Evolutionary conservation across 1,139 yeast species (phyloP).

Genomic region (Kurtzmaniella quercitrusa): DNA sequence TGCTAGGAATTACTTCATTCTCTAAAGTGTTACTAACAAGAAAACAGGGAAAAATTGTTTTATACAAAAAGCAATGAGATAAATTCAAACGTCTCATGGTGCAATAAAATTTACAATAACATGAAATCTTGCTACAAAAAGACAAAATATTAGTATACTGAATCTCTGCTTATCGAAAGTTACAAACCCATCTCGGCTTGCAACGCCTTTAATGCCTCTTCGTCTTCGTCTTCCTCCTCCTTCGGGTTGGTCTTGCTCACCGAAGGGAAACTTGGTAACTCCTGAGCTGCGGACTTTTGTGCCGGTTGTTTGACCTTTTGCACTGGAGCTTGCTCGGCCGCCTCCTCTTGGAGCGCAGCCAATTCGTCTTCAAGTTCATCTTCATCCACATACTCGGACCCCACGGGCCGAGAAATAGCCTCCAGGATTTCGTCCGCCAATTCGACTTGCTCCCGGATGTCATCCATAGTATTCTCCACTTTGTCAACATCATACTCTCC

Average conservation of each 20-base stretch:
- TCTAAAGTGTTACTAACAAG: no score
- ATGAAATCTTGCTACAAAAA: no score
- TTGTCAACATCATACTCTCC: slow-evolving; percentile 94
- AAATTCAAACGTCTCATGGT: no score
- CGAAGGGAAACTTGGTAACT: slow-evolving; percentile 48
- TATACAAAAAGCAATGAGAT: no score
- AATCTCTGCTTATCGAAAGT: slow-evolving; percentile 7
- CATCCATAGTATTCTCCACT: slow-evolving; percentile 98
- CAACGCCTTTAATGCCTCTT: slow-evolving; percentile 81
- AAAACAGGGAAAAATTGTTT: no score
- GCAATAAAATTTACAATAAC: no score
- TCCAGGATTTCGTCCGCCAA: slow-evolving; percentile 93
- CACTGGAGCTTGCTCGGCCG: slow-evolving; percentile 33
- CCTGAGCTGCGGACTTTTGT: slow-evolving; percentile 16
- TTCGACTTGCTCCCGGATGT: slow-evolving; percentile 93
- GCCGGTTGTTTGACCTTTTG: slow-evolving; percentile 16
- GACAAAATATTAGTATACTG: slow-evolving; percentile 1
- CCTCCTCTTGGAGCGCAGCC: slow-evolving; percentile 84
- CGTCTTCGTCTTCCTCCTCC: slow-evolving; percentile 64
- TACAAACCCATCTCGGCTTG: slow-evolving; percentile 95
- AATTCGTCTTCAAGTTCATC: slow-evolving; percentile 89
- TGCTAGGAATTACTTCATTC: no score
- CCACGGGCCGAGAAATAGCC: slow-evolving; percentile 90
- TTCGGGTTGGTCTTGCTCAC: slow-evolving; percentile 38
- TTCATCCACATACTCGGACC: slow-evolving; percentile 70